Base-by-base conservation (phyloP, 352 stramenopile species). In the Phytopythium kandeliae region DNA sequence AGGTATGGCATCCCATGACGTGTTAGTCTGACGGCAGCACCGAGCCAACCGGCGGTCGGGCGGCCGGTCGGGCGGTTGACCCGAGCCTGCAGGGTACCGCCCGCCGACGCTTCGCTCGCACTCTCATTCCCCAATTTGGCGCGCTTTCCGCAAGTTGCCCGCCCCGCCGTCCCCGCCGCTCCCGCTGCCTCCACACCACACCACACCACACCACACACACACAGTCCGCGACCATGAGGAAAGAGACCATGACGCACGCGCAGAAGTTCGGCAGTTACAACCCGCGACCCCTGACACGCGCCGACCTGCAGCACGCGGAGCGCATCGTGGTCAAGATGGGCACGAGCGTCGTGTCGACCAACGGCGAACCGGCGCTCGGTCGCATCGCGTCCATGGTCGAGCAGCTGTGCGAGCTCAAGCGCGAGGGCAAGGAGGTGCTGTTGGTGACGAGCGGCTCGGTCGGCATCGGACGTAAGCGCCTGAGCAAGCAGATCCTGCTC, bases 291-390 rank as follows among this genome's bases (percentile, higher is more conserved):
- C 81, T 89, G 65, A 75, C 73, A 42, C 78, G 78, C 35, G 60
- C 67, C 35, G 80, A 92, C 52, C 76, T 94, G 38, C 68, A 89
- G 54, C 72, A 92, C 58, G 78, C 81, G 13, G 77, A 74, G 43
- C 89, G 90, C 54, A 95, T 98, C 42, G 89, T 98, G 33, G 79
- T 98, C 55, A 98, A 98, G 58, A 96, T 96, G 66, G 95, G 95
- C 25, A 98, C 95, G 12, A 97, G 85, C 47, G 91, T 98, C 22
- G 93, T 98, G 43, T 95, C 89, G 21, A 97, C 95, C 48, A 89
- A 91, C 58, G 93, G 93, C 48, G 85, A 95, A 60, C 90, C 89
- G 11, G 96, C 89, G 44, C 73, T 98, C 9, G 94, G 89, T 12
- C 80, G 85, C 54, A 92, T 96, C 53, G 86, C 81, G 17, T 89